Conservation (phyloP, 2,329 filamentous ascomycete genomes). For the Aspergillus flavus region DNA sequence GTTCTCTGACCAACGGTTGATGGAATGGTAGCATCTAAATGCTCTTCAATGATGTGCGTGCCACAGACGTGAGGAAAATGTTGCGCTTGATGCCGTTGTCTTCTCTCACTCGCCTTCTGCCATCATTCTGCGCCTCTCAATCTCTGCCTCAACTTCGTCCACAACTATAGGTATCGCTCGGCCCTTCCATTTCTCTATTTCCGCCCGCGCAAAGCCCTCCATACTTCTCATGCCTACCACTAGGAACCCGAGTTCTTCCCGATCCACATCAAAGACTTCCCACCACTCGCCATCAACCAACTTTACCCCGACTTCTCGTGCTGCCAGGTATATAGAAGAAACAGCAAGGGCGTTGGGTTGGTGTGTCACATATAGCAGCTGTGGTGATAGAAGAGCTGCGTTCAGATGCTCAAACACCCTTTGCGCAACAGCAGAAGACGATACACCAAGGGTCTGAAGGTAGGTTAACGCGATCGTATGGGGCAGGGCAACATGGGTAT, state of each 20-base stretch:
- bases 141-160: slow-evolving; percentile 60
- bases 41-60: neutral
- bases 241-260: slow-evolving; percentile 91
- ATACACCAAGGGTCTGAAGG: slow-evolving; percentile 81
- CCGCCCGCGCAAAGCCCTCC: slow-evolving; percentile 66
- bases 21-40: neutral
- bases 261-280: slow-evolving; percentile 95
- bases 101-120: slow-evolving; percentile 41
- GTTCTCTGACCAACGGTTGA: neutral
- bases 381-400: slow-evolving; percentile 79
- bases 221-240: slow-evolving; percentile 84
- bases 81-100: neutral
- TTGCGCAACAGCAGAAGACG: slow-evolving; percentile 60
- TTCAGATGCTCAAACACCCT: slow-evolving; percentile 80
- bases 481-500: slow-evolving; percentile 82
- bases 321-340: slow-evolving; percentile 87
- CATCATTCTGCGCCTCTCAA: slow-evolving; percentile 55
- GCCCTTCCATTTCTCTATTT: slow-evolving; percentile 59
- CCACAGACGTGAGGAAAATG: neutral
- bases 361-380: slow-evolving; percentile 87
- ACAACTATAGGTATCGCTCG: slow-evolving; percentile 61
- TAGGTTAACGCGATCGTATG: slow-evolving; percentile 89
- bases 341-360: slow-evolving; percentile 85
- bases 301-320: slow-evolving; percentile 73
- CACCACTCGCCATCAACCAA: slow-evolving; percentile 89